These are phyloP conservation scores for Pseudopithomyces maydicus DNA, from an alignment of 2,329 filamentous ascomycete genomes.

Conservation along the genomic window DNA sequence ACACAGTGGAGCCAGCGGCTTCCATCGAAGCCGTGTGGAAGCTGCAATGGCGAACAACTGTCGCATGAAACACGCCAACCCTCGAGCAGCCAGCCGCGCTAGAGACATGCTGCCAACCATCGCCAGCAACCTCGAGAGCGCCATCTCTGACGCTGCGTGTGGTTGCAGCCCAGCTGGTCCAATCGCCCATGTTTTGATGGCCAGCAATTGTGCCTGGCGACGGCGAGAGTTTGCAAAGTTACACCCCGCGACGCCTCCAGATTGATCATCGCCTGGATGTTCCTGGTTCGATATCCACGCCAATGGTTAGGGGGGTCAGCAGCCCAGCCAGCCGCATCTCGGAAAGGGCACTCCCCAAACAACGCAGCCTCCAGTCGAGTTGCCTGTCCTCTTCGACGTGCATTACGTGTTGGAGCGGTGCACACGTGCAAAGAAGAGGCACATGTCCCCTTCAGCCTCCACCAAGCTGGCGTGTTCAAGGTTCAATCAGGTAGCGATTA, in stretches of 20 bases:
- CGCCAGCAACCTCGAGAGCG: background rate
- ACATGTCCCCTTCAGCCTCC: background rate
- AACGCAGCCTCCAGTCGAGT: background rate
- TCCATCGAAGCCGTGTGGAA: constrained; percentile 4
- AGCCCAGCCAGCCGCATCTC: background rate
- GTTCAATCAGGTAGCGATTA: no score
- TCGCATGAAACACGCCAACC: constrained; percentile 9
- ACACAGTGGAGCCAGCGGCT: background rate
- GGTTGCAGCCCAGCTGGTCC: background rate
- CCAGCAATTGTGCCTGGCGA: background rate
- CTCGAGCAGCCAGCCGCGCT: background rate
- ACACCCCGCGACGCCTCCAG: constrained; percentile 8
- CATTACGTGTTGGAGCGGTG: background rate
- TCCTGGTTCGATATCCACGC: constrained; percentile 5
- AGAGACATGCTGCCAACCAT: background rate
- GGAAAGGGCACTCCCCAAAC: background rate
- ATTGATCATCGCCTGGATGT: constrained; percentile 27
- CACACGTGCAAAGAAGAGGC: background rate
- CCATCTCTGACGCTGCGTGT: background rate
- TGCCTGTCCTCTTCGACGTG: background rate
- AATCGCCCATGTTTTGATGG: background rate
- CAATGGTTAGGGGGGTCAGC: no score
- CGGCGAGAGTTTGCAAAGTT: background rate
- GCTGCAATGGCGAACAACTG: background rate
- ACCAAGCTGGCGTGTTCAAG: no score